Evolutionary conservation across 441 rosid genomes (phyloP).

Genomic region (Pelargonium citronellum): DNA sequence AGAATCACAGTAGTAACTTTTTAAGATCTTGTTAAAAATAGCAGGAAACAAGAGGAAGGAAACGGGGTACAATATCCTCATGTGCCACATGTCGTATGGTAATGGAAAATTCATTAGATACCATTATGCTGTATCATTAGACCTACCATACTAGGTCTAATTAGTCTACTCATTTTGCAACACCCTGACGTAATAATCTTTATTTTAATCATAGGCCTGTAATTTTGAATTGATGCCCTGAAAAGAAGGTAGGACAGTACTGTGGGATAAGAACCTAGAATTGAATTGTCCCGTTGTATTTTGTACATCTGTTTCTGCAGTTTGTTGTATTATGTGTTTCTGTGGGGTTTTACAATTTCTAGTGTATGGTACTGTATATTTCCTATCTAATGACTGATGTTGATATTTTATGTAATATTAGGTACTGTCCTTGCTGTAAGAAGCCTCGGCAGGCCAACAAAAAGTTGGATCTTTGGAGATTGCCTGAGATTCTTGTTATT

Average conservation of each 20-base stretch:
- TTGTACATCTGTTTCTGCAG: background rate
- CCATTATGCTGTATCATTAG: background rate
- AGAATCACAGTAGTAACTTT: background rate
- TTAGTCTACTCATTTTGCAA: background rate
- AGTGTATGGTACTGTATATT: slow-evolving; percentile 5
- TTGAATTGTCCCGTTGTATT: background rate
- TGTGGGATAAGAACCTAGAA: background rate
- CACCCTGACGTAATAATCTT: background rate
- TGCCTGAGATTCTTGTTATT: slow-evolving; percentile 69
- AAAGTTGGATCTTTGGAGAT: slow-evolving; percentile 75
- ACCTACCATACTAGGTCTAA: background rate
- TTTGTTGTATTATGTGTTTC: background rate
- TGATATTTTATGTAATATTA: slow-evolving; percentile 24
- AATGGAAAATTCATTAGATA: background rate
- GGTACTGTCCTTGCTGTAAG: slow-evolving; percentile 76
- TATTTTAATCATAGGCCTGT: background rate
- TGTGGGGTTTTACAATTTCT: background rate
- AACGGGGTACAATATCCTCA: background rate
- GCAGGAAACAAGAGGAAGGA: background rate
- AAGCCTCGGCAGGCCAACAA: slow-evolving; percentile 63
- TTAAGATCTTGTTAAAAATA: background rate
- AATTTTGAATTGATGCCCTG: background rate
- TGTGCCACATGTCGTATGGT: background rate
- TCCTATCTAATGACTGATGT: slow-evolving; percentile 23
- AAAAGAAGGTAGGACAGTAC: background rate